A percentile compares a stretch with the other conserved stretches of the same genome.
phyloP scores from a whole-genome alignment of 345 rosid genomes.

The Brassica cretica region DNA sequence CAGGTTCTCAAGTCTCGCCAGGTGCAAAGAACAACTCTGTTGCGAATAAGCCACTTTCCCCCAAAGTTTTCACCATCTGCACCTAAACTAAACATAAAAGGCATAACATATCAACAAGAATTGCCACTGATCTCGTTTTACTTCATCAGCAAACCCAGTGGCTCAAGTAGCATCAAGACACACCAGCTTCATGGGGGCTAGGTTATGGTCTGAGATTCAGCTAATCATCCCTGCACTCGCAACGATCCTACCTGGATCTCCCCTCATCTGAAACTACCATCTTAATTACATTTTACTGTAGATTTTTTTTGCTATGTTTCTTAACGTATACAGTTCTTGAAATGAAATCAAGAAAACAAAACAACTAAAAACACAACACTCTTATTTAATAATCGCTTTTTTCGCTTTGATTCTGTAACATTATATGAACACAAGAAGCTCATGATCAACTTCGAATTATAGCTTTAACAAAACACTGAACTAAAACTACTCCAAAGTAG shows the following conservation, averaged over 20 bases:
- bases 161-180: constrained; percentile 49
- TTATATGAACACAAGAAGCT: constrained; percentile 35
- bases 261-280: constrained; percentile 20
- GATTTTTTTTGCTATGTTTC: not conserved
- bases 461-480: constrained; percentile 20
- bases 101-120: not conserved
- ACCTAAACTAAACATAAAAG: constrained; percentile 8
- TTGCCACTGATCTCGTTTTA: not conserved
- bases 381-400: not conserved
- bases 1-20: constrained; percentile 29
- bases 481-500: constrained; percentile 68
- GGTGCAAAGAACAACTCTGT: constrained; percentile 46
- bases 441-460: constrained; percentile 3
- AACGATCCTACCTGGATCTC: constrained; percentile 30
- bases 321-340: not conserved
- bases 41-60: constrained; percentile 38
- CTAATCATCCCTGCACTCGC: constrained; percentile 35
- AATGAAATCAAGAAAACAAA: constrained; percentile 4
- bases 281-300: not conserved
- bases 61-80: not conserved
- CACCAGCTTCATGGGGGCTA: constrained; percentile 43
- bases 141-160: constrained; percentile 50
- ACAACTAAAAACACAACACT: constrained; percentile 4
- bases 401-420: constrained; percentile 15
- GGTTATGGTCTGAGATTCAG: constrained; percentile 36